Base-by-base conservation (phyloP, 2,329 filamentous ascomycete species). In the Verticillium nonalfalfae region DNA sequence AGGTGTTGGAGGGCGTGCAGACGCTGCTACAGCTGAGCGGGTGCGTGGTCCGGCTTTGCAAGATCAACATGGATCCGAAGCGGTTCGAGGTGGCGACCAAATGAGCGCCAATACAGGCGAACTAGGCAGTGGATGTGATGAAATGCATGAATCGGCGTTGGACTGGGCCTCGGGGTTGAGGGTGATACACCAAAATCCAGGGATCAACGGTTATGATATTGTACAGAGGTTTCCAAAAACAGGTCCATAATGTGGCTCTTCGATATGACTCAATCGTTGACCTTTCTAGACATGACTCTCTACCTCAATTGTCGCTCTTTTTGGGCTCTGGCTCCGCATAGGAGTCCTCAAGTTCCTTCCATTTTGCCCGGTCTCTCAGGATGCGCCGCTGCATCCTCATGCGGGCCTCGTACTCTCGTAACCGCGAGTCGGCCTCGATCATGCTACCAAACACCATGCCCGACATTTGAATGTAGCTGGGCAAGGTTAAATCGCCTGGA, bases 1-100 rank as follows among this genome's bases (percentile, higher is more conserved):
- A 96, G 74, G 94, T 99, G 61, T 80, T 99, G n/a, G 95, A 99
- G 73, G 95, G 95, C 35, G 91, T 99, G 31, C 94, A 98, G 77
- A 97, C 94, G 7, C 84, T 97, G 65, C 83, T 99, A 62, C 95
- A 99, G 76, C 82, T 99, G 56, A 96, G 92, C 71, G 95, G 94
- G 11, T 98, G 94, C 72, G 84, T 99, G 26, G 93, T 91, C 15
- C 88, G 94, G 69, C 81, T 99, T 61, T 95, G 92, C 78, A 96
- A 90, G 80, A 88, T 98, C 74, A 97, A 97, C 75, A 98, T 99
- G 94, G 91, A 96, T 71, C 90, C 92, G 3, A 88, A 90, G 73
- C 83, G 90, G 64, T 97, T 97, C 72, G 80, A 81, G 67, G 65
- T 70, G 45, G 61, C 73, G 18, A 70, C 71, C 56, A 76, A 73